Conservation (phyloP, 179 eudicot genomes). For the Actinidia polygama region DNA sequence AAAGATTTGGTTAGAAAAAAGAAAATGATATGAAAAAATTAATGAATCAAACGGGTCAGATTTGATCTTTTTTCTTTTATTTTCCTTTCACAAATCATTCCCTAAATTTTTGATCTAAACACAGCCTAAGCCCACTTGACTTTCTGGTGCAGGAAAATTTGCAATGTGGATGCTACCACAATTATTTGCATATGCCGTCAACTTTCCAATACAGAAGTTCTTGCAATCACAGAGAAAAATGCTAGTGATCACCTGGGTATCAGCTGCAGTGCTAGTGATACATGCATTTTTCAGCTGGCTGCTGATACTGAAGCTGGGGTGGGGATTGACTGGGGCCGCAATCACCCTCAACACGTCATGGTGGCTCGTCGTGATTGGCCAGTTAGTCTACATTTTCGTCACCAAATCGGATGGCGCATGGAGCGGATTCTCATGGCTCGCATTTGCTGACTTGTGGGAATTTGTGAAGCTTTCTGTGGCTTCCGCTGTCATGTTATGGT, state of each 20-base stretch:
- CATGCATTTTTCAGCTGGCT: slow-evolving; percentile 69
- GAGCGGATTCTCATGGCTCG: slow-evolving; percentile 80
- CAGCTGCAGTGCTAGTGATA: slow-evolving; percentile 59
- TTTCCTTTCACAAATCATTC: too few relatives aligned
- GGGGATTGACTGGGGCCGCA: slow-evolving; percentile 86
- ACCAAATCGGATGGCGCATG: slow-evolving; percentile 84
- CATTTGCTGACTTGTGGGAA: slow-evolving; percentile 71
- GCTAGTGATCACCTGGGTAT: slow-evolving; percentile 62
- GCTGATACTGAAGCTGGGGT: slow-evolving; percentile 60
- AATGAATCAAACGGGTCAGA: too few relatives aligned
- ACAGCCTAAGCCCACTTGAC: neutral
- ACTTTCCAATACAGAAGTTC: slow-evolving; percentile 86
- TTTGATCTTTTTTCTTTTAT: too few relatives aligned
- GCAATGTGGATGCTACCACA: slow-evolving; percentile 80
- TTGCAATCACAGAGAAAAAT: slow-evolving; percentile 89
- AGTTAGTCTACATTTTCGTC: slow-evolving; percentile 58
- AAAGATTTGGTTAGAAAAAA: too few relatives aligned
- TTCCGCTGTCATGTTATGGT: slow-evolving; percentile 92
- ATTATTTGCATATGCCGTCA: slow-evolving; percentile 69
- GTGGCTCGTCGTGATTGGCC: slow-evolving; percentile 73
- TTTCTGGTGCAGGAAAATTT: slow-evolving; percentile 58
- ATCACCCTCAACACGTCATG: slow-evolving; percentile 65
- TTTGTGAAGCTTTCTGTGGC: slow-evolving; percentile 80
- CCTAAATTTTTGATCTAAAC: neutral
- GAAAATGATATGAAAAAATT: too few relatives aligned